Base-by-base conservation (phyloP, 2,329 filamentous ascomycete genomes). In the Fusarium pseudoanthophilum region DNA sequence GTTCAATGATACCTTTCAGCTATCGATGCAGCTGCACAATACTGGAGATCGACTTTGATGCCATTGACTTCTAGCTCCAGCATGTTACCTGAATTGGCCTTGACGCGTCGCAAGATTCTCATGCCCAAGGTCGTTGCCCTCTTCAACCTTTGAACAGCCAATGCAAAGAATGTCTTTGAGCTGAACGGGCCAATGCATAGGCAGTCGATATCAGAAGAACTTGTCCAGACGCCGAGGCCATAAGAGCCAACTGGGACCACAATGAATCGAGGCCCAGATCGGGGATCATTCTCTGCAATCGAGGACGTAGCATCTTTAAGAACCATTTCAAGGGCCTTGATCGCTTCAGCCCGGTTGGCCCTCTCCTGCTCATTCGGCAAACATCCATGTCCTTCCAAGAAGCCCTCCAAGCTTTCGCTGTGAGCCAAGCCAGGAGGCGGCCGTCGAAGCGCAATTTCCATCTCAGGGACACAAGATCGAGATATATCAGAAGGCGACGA, bases 191-290 rank as follows among this genome's bases (percentile, higher is more conserved):
- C 90, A 69, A 93, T 88, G 72, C 87, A 92, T 11, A 93, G 84
- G 74, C 90, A 90, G 79, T 93, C 90, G 11, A 93, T 85, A 73
- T 92, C 90, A 3, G 90, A 92, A 0, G 84, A 78, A 4, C 82
- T 75, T 4, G 87, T 89, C 89, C 90, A 92, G 7, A 91, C 87
- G 15, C 87, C 88, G 7, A 93, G 81, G 7, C 87, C 89, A 75
- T 90, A 92, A 2, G 91, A 92, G 2, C 91, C 91, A n/a, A 92
- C 89, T 1, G 90, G 85, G 11, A 89, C 84, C 13, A 92, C 76
- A 2, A 90, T 81, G 42, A 92, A 78, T 5, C 78, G 76, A 13
- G 79, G 76, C 26, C 80, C 69, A 70, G 45, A 58, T 36, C 75
- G 72, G 7, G 45, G 40, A 37, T 75, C 64, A 4, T 46, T 36